Evolutionary conservation across 225 moss, liverwort and hornwort species (phyloP).

Genomic region (Rhytidiadelphus loreus): DNA sequence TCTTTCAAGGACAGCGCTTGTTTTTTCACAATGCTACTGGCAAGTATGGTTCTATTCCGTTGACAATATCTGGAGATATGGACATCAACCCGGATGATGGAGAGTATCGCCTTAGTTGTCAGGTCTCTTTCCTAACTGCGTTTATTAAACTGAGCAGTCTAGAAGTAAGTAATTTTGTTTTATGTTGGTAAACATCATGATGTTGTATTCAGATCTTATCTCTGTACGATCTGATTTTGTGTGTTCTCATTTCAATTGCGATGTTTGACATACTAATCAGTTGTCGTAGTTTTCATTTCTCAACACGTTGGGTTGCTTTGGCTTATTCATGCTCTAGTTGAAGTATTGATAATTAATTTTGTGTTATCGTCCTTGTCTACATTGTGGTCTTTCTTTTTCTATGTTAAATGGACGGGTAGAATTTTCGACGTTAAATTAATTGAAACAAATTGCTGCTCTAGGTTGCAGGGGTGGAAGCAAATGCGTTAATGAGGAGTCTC

Average conservation of each 20-base stretch:
- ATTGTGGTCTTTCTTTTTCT: not conserved
- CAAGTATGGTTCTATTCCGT: slow-evolving; percentile 80
- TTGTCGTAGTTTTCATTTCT: not conserved
- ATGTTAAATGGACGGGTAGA: not conserved
- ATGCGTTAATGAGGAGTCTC: slow-evolving; percentile 87
- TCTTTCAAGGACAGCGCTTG: slow-evolving; percentile 79
- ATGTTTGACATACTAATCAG: not conserved
- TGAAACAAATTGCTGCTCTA: slow-evolving; percentile 10
- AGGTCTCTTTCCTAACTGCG: slow-evolving; percentile 40
- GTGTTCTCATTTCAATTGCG: not conserved
- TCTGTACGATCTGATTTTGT: not conserved
- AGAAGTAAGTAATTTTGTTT: not conserved
- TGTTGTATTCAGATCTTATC: not conserved
- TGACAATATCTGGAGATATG: slow-evolving; percentile 97
- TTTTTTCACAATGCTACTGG: slow-evolving; percentile 96
- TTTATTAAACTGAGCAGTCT: not conserved
- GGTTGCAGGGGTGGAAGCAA: slow-evolving; percentile 91
- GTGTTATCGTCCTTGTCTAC: not conserved
- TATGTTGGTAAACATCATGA: not conserved
- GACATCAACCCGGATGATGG: slow-evolving; percentile 95
- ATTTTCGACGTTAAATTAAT: not conserved
- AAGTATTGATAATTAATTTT: not conserved
- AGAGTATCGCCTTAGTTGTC: slow-evolving; percentile 98
- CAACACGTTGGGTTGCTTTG: not conserved
- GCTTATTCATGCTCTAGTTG: not conserved